Evolutionary conservation across 1,139 yeast genomes (phyloP).

Genomic region (Taphrina populina): DNA sequence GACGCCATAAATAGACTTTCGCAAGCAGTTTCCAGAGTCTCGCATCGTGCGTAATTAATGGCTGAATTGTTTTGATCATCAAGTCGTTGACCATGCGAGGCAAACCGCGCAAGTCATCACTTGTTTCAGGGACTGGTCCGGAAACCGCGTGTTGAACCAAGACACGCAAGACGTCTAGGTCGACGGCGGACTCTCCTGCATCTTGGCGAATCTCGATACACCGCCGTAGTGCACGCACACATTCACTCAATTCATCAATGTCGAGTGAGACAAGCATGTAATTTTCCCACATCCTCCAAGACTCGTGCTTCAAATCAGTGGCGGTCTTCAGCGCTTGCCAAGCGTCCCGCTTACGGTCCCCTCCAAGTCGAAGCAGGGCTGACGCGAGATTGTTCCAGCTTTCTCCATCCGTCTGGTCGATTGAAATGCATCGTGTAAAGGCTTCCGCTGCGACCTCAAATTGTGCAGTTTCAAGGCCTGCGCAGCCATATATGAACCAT

Average conservation of each 20-base stretch:
- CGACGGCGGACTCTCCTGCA: constrained; percentile 66
- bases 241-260: constrained; percentile 83
- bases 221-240: constrained; percentile 66
- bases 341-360: constrained; percentile 37
- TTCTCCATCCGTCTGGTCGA: constrained; percentile 77
- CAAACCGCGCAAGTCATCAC: constrained; percentile 41
- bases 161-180: constrained; percentile 72
- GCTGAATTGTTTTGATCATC: constrained; percentile 55
- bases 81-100: constrained; percentile 45
- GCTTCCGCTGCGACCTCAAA: constrained; percentile 86
- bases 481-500: constrained; percentile 91
- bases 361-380: constrained; percentile 57
- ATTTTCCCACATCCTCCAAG: constrained; percentile 92
- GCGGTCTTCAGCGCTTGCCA: constrained; percentile 40
- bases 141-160: constrained; percentile 64
- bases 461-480: constrained; percentile 73
- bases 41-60: constrained; percentile 66
- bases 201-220: constrained; percentile 58
- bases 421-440: constrained; percentile 82
- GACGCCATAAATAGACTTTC: constrained; percentile 82
- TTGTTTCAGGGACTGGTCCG: constrained; percentile 52
- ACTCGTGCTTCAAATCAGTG: constrained; percentile 49
- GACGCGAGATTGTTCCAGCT: constrained; percentile 96
- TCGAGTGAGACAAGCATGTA: constrained; percentile 78
- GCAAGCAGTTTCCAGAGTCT: constrained; percentile 83